Conservation (phyloP, 495 filamentous ascomycete species). For the Neurospora sp. region DNA sequence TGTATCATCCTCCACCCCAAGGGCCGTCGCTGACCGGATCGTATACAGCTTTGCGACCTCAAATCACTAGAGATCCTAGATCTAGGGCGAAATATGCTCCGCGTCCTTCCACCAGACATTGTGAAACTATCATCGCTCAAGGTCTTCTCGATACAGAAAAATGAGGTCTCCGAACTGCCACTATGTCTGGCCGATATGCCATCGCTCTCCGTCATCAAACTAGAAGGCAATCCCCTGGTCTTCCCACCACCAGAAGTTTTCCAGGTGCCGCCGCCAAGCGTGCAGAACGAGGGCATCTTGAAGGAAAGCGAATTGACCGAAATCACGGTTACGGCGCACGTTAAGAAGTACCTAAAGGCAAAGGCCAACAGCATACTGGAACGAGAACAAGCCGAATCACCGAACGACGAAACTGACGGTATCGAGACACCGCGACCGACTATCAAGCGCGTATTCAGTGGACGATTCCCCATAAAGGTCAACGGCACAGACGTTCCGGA, state of each 20-base stretch:
- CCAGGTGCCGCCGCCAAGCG: conserved; percentile 34
- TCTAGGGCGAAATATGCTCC: conserved; percentile 76
- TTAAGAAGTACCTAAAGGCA: conserved; percentile 69
- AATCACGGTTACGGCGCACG: conserved; percentile 53
- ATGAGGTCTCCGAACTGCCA: conserved; percentile 75
- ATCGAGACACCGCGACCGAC: conserved; percentile 63
- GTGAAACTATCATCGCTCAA: conserved; percentile 65
- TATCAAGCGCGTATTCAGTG: conserved; percentile 60
- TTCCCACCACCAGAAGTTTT: conserved; percentile 56
- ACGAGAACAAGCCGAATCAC: conserved; percentile 50
- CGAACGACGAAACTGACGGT: conserved; percentile 55
- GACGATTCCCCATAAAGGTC: conserved; percentile 76
- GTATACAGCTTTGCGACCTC: conserved; percentile 55
- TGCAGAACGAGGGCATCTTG: conserved; percentile 31
- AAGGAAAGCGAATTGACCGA: conserved; percentile 49
- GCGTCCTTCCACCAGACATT: conserved; percentile 66
- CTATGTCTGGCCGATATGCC: conserved; percentile 78
- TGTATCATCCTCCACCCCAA: background rate
- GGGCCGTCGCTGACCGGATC: conserved; percentile 11
- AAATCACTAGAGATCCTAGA: conserved; percentile 86
- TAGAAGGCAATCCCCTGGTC: conserved; percentile 72
- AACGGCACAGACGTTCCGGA: conserved; percentile 48
- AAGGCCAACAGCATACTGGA: conserved; percentile 36
- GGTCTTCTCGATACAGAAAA: conserved; percentile 71
- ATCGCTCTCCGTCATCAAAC: conserved; percentile 75